These are phyloP conservation scores for Trichosporon inkin DNA, from an alignment of 1,284 basidiomycete species.

Conservation along the genomic window DNA sequence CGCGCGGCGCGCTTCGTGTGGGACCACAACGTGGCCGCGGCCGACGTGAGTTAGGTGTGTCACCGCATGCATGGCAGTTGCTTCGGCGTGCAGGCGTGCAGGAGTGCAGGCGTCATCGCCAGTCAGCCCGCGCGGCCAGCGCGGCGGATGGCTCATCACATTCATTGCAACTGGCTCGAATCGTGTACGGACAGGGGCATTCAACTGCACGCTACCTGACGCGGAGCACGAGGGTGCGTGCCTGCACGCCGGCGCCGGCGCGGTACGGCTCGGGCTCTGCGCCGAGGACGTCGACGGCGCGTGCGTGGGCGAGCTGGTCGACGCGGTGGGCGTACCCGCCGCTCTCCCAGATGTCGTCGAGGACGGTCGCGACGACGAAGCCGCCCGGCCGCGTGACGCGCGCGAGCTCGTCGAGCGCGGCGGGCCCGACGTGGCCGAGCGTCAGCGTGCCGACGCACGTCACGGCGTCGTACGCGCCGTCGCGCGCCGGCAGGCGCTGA, in stretches of 20 bases:
- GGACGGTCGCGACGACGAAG: conserved; percentile 12
- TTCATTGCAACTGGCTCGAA: too few species aligned
- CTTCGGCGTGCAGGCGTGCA: too few species aligned
- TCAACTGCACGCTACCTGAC: not conserved
- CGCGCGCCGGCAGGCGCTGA: not conserved
- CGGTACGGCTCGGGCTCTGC: conserved; percentile 13
- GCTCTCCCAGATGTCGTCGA: conserved; percentile 16
- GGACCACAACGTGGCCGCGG: not conserved
- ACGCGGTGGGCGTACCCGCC: not conserved
- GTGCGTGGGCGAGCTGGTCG: not conserved
- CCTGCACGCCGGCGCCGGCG: conserved; percentile 6
- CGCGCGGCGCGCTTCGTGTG: conserved; percentile 34
- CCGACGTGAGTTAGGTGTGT: too few species aligned
- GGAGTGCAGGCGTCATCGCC: too few species aligned
- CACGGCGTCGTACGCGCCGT: conserved; percentile 11
- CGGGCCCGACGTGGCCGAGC: conserved; percentile 17
- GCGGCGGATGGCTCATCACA: too few species aligned
- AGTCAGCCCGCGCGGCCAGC: too few species aligned
- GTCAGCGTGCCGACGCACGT: conserved; percentile 19
- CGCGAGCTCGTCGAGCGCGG: conserved; percentile 13
- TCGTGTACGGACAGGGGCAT: too few species aligned
- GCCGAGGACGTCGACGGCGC: conserved; percentile 1
- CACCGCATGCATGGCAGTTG: too few species aligned
- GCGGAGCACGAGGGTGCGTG: conserved; percentile 11
- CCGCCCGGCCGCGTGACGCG: conserved; percentile 11